Evolutionary conservation across 768 basidiomycete species (phyloP), one percentile per base, ranked within the genome.

Genomic region (Auricularia sp.): DNA sequence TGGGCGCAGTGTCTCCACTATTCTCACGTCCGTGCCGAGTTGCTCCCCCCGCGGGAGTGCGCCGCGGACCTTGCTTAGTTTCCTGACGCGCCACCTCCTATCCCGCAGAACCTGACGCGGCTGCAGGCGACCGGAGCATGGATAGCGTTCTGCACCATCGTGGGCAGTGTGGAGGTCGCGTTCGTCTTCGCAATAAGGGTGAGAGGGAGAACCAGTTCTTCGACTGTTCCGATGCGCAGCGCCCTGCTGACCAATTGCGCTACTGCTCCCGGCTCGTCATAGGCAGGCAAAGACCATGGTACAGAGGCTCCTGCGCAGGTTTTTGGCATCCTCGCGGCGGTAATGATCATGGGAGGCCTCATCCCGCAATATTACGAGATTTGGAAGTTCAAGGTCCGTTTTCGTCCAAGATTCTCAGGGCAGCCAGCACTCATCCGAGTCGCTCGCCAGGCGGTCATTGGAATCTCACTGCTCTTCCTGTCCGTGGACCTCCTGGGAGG

Each of bases 321-420:
- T 69, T 84, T 89, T 64, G 90, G 90, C 1, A 79, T 89, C 61
- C 69, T 87, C 39, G 76, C 81, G 35, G 81, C 85, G 0, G 76
- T 86, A 7, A 69, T 90, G 18, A 79, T 91, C 44, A 77, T 83
- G 12, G 70, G 80, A 4, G 81, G 76, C 0, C 71, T 53, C 36
- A 77, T 77, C 1, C 84, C 91, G 0, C 90, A 93, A 72, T 92
- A 87, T 69, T 84, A 80, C 72, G 88, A 91, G 70, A 91, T 93
- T 56, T 87, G 81, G 74, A 81, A 82, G 66, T 77, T 79, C 68
- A 78, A 77, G 67, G 56, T 71, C 75, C 65, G 74, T 74, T 58
- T 65, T 72, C 36, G 23, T 3, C 14, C 35, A 10, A 4, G 23
- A 51, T 33, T 18, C 16, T 36, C 33, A 3, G 33, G 29, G 51